phyloP scores from a whole-genome alignment of 768 basidiomycete genomes.

The Lactifluus volemus region DNA sequence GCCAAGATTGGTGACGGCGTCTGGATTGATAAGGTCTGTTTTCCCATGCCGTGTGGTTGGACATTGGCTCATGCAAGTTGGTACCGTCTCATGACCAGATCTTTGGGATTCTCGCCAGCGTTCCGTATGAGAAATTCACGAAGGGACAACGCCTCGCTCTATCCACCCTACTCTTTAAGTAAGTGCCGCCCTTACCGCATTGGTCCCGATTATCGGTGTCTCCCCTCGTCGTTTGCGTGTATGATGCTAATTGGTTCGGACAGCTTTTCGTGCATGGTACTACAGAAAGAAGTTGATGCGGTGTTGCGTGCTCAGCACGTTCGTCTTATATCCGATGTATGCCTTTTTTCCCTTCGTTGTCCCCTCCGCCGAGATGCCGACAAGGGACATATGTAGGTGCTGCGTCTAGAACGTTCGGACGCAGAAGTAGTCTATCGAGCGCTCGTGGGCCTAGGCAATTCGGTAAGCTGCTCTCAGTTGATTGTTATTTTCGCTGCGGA shows the following conservation, averaged over 20 bases:
- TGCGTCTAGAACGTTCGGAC: constrained; percentile 45
- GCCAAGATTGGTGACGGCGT: constrained; percentile 32
- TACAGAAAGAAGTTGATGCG: constrained; percentile 35
- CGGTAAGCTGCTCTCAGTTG: constrained; percentile 34
- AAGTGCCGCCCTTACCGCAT: constrained; percentile 25
- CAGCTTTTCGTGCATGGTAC: constrained; percentile 56
- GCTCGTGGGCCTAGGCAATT: constrained; percentile 65
- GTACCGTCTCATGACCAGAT: constrained; percentile 35
- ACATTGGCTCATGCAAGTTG: neutral
- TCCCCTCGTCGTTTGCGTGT: neutral
- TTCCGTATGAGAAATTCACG: constrained; percentile 45
- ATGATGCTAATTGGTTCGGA: constrained; percentile 5
- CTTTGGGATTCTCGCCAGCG: constrained; percentile 42
- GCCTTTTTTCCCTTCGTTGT: constrained; percentile 5
- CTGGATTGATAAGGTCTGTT: constrained; percentile 46
- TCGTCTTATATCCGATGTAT: constrained; percentile 39
- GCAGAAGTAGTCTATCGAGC: constrained; percentile 64
- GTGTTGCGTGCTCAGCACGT: constrained; percentile 36
- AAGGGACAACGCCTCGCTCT: constrained; percentile 71
- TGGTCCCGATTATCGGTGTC: neutral
- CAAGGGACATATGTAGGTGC: constrained; percentile 26
- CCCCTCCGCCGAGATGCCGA: constrained; percentile 1
- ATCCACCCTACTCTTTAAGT: constrained; percentile 87
- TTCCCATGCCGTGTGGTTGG: neutral
- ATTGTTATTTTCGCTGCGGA: neutral